These are phyloP conservation scores for Candida oleophila DNA, from an alignment of 805 yeast genomes.

Conservation along the genomic window DNA sequence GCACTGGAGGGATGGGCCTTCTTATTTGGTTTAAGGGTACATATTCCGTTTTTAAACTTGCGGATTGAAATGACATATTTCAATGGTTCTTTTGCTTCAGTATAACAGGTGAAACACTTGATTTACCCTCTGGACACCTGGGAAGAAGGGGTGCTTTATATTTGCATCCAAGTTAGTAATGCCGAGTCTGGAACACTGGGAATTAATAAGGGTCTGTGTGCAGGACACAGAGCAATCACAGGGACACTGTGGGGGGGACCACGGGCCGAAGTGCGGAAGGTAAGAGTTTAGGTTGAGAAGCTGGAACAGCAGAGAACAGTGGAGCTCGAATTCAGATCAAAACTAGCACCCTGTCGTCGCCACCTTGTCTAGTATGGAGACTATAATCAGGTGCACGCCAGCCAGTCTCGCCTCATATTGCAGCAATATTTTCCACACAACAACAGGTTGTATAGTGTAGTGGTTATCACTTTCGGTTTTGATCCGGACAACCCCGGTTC, in stretches of 20 bases:
- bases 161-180: background rate
- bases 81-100: too few species aligned
- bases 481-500: conserved; percentile 75
- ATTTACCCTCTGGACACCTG: background rate
- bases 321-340: too few species aligned
- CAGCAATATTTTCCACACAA: background rate
- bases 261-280: too few species aligned
- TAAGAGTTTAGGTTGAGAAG: too few species aligned
- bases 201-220: background rate
- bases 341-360: too few species aligned
- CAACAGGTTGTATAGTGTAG: conserved; percentile 53
- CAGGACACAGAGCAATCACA: background rate
- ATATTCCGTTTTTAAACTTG: conserved; percentile 50
- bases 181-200: background rate
- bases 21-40: conserved; percentile 67
- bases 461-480: conserved; percentile 72
- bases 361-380: too few species aligned
- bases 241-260: too few species aligned
- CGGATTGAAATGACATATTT: conserved; percentile 69
- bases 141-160: background rate
- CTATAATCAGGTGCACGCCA: too few species aligned
- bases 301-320: too few species aligned
- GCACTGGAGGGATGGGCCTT: conserved; percentile 83
- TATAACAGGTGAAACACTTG: too few species aligned
- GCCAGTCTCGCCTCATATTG: too few species aligned